These are phyloP conservation scores for Boletus hoseneyae DNA, from an alignment of 1,284 basidiomycete species.

Conservation along the genomic window DNA sequence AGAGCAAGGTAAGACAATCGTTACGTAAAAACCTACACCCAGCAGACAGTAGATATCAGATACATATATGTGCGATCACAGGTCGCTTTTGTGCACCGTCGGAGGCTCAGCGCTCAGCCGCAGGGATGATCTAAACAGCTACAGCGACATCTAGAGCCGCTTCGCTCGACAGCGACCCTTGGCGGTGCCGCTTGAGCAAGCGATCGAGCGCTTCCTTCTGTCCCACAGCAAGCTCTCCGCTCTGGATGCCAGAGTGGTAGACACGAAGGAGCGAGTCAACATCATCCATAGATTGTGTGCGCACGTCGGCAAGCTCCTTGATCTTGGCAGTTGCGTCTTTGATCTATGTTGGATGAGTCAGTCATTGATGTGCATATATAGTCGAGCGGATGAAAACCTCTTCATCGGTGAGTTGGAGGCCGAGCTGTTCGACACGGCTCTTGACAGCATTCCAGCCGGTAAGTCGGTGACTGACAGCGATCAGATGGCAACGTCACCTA, in stretches of 20 bases:
- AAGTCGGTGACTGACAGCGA: conserved; percentile 69
- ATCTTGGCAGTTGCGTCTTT: conserved; percentile 99
- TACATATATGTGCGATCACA: background rate
- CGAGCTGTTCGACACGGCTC: conserved; percentile 97
- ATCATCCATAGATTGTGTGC: conserved; percentile 98
- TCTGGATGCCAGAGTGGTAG: conserved; percentile 88
- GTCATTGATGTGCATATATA: background rate
- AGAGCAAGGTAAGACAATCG: background rate
- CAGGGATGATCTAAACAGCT: conserved; percentile 6
- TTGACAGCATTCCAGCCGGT: conserved; percentile 99
- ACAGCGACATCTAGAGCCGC: background rate
- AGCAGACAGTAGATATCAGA: background rate
- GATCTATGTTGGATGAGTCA: conserved; percentile 46
- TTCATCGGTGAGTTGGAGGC: conserved; percentile 81
- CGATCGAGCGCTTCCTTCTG: conserved; percentile 86
- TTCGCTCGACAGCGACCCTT: conserved; percentile 29
- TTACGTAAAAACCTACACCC: background rate
- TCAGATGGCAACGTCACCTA: conserved; percentile 7
- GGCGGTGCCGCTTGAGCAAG: conserved; percentile 72
- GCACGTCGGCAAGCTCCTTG: conserved; percentile 98
- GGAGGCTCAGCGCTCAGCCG: too few relatives aligned
- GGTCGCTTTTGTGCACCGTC: background rate
- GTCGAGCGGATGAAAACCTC: conserved; percentile 42
- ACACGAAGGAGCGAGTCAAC: conserved; percentile 96
- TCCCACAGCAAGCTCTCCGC: conserved; percentile 82